Percentiles rank a stretch among this genome's conserved stretches.
Conservation (phyloP, 139 green algal species). For the Yamagishiella unicocca region DNA sequence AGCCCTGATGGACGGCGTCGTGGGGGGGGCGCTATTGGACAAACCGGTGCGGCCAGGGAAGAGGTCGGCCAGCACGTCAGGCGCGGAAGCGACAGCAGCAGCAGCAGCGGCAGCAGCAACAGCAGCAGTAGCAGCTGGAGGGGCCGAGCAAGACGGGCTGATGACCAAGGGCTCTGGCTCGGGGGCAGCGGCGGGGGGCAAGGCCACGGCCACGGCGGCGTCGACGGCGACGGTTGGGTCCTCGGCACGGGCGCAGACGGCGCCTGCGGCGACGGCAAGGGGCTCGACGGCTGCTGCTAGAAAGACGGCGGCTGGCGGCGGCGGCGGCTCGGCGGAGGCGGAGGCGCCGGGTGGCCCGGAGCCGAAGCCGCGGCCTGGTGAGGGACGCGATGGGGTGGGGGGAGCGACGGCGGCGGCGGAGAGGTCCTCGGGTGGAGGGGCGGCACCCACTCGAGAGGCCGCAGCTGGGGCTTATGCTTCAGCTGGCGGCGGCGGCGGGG, state of each 20-base stretch:
- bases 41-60: too few relatives aligned
- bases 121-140: background rate
- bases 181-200: background rate
- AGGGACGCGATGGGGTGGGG: background rate
- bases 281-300: too few relatives aligned
- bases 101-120: background rate
- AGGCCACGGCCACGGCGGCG: background rate
- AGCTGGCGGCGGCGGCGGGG: too few relatives aligned
- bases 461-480: too few relatives aligned
- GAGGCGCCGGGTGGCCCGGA: background rate
- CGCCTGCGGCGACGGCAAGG: background rate
- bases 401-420: background rate
- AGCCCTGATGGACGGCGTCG: constrained; percentile 29
- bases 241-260: background rate
- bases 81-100: background rate
- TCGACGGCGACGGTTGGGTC: background rate
- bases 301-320: background rate
- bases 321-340: background rate
- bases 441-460: too few relatives aligned
- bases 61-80: too few relatives aligned
- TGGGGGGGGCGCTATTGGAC: constrained; percentile 5
- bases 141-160: background rate
- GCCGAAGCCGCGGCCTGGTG: background rate
- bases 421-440: too few relatives aligned
- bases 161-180: background rate